A percentile compares a stretch with the other conserved stretches of the same genome.
Evolutionary conservation across 2,329 filamentous ascomycete species (phyloP).

Genomic region (Orbilia quercus): DNA sequence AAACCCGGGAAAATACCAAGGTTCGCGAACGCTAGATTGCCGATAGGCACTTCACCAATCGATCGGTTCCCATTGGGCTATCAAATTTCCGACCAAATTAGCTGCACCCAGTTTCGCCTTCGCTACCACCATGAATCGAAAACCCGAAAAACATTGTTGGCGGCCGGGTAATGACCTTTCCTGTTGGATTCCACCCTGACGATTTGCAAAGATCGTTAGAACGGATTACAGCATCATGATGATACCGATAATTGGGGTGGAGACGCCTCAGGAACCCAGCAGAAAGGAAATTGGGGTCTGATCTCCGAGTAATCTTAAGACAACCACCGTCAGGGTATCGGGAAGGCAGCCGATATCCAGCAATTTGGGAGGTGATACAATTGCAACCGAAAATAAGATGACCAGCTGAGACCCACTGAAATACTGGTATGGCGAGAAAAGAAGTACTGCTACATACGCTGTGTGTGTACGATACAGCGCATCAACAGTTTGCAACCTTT

Average conservation of each 20-base stretch:
- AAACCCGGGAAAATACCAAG: constrained; percentile 51
- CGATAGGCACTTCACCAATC: constrained; percentile 56
- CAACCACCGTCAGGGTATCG: constrained; percentile 56
- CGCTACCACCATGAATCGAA: constrained; percentile 43
- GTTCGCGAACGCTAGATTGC: constrained; percentile 57
- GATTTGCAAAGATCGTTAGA: constrained; percentile 3
- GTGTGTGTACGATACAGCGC: constrained; percentile 49
- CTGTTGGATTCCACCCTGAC: constrained; percentile 14
- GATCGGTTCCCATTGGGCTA: constrained; percentile 55
- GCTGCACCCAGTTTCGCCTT: constrained; percentile 34
- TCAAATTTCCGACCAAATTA: constrained; percentile 56
- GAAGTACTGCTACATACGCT: constrained; percentile 23
- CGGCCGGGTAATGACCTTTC: constrained; percentile 35
- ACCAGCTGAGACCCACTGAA: constrained; percentile 49
- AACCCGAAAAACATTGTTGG: neutral
- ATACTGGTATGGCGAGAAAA: neutral
- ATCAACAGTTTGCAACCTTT: constrained; percentile 46
- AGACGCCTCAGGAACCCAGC: constrained; percentile 37
- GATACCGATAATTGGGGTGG: constrained; percentile 25
- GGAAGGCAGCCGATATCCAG: constrained; percentile 56
- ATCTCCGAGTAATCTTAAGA: constrained; percentile 54
- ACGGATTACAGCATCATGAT: constrained; percentile 46
- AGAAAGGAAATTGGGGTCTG: constrained; percentile 57
- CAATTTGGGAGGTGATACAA: constrained; percentile 52
- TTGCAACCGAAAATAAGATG: constrained; percentile 47